Evolutionary conservation across 148 eudicot genomes (phyloP).

Genomic region (Vaccinium macrocarpon): DNA sequence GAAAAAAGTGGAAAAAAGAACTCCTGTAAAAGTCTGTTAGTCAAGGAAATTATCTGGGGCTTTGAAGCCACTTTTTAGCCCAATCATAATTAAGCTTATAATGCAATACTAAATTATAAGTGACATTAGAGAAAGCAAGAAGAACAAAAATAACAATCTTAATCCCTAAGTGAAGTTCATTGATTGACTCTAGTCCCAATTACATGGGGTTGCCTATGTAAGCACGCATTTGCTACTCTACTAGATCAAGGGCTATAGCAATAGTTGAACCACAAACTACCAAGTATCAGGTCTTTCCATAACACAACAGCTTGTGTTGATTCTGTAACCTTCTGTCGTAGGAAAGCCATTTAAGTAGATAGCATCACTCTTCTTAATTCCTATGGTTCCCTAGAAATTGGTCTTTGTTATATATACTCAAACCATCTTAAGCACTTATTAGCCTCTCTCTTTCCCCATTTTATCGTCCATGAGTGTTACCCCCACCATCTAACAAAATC

Average conservation of each 20-base stretch:
- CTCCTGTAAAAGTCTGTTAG: neutral
- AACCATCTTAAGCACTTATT: neutral
- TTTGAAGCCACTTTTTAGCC: slow-evolving; percentile 8
- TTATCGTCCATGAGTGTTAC: neutral
- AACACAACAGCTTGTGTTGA: neutral
- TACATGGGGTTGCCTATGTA: neutral
- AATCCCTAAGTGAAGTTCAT: neutral
- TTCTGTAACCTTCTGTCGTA: neutral
- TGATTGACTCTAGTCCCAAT: neutral
- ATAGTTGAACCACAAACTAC: neutral
- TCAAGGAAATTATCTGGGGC: neutral
- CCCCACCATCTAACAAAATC: neutral
- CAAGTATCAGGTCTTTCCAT: neutral
- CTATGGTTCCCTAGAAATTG: neutral
- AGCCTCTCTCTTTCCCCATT: neutral
- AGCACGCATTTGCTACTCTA: neutral
- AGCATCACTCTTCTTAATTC: neutral
- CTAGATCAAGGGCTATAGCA: neutral
- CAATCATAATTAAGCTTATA: neutral
- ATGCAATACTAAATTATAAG: neutral
- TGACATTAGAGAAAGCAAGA: neutral
- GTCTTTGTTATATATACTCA: neutral
- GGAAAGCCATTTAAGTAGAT: neutral
- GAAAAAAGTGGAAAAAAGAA: neutral
- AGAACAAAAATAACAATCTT: neutral